Evolutionary conservation across 345 rosid genomes (phyloP), one percentile per base, ranked within the genome.

Genomic region (Balakata baccata): DNA sequence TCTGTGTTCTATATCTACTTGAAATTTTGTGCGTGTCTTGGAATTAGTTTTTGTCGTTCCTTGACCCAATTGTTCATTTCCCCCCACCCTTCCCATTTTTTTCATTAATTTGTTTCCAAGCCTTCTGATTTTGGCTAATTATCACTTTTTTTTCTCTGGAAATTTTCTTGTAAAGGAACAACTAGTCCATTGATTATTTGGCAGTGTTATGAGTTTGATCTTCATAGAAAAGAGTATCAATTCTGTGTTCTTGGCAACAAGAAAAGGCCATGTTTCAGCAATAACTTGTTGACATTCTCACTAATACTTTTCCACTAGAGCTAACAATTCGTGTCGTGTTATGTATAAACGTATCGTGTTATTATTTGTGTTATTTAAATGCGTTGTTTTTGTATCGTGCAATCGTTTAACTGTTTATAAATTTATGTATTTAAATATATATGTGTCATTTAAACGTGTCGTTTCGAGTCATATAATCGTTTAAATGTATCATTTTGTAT

Each of bases 21-120:
- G 92, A 85, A 82, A 72, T 72, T 83, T 84, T 89, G 90, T 89
- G 84, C 85, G 86, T 34, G 85, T 87, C 89, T 79, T 79, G 89
- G 92, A 80, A 83, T 81, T 86, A 63, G 64, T 77, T 80, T 77
- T 81, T 77, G 46, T 74, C 75, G 71, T 75, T 86, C 81, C 83
- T 86, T 56, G 85, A 65, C 85, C 87, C 75, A 69, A 71, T 70
- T 78, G 79, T 72, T 73, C 71, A 54, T 77, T 71, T 74, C 67
- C 46, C 17, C 34, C 46, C 17, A 25, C 18, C n/a, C 47, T n/a
- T n/a, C 47, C 17, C 39, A 4, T 11, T 64, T 73, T 51, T 43
- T 68, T 60, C 14, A 66, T 81, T 74, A 67, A 81, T 82, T 83
- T 83, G 78, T 84, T 85, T 84, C 71, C 53, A 64, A 64, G 88